A percentile compares a stretch with the other conserved stretches of the same genome.
phyloP scores from a whole-genome alignment of 768 basidiomycete species.

The Pholiota molesta region DNA sequence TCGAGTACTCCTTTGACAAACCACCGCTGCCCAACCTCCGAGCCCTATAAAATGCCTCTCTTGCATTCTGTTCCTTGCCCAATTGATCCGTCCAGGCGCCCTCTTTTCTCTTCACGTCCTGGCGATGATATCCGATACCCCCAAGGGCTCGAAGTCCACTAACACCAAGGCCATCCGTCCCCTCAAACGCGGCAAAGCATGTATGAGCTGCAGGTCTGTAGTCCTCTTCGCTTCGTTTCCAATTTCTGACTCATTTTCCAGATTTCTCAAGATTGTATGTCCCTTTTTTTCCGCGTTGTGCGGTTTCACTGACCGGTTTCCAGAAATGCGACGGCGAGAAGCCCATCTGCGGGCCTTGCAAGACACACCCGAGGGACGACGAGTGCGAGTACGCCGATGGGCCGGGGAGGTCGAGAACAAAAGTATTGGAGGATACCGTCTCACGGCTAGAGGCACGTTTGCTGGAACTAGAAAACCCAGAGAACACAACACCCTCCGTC shows the following conservation, averaged over 20 bases:
- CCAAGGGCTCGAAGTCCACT: conserved; percentile 33
- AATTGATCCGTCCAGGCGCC: conserved; percentile 41
- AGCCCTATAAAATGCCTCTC: conserved; percentile 39
- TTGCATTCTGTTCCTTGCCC: conserved; percentile 24
- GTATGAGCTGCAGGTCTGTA: conserved; percentile 54
- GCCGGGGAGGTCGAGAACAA: conserved; percentile 58
- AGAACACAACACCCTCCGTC: conserved; percentile 47
- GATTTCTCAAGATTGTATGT: conserved; percentile 55
- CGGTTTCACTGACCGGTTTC: conserved; percentile 8
- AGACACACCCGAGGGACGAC: conserved; percentile 57
- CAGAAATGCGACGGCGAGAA: conserved; percentile 69
- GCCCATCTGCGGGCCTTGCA: conserved; percentile 68
- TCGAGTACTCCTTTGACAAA: conserved; percentile 4
- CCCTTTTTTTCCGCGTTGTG: not conserved
- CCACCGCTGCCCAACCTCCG: conserved; percentile 26
- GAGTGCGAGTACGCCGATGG: conserved; percentile 77
- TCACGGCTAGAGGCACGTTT: conserved; percentile 58
- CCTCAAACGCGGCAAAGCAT: conserved; percentile 56
- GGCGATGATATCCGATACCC: conserved; percentile 43
- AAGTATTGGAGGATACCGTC: conserved; percentile 62
- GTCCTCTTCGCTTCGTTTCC: conserved; percentile 5
- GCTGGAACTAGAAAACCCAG: conserved; percentile 58
- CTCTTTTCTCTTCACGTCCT: conserved; percentile 25
- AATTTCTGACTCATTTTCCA: conserved; percentile 21
- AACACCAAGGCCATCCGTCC: conserved; percentile 40